Evolutionary conservation across 192 early-diverging fungal genomes (phyloP), one percentile per base, ranked within the genome.

Genomic region (Backusella tuberculispora): DNA sequence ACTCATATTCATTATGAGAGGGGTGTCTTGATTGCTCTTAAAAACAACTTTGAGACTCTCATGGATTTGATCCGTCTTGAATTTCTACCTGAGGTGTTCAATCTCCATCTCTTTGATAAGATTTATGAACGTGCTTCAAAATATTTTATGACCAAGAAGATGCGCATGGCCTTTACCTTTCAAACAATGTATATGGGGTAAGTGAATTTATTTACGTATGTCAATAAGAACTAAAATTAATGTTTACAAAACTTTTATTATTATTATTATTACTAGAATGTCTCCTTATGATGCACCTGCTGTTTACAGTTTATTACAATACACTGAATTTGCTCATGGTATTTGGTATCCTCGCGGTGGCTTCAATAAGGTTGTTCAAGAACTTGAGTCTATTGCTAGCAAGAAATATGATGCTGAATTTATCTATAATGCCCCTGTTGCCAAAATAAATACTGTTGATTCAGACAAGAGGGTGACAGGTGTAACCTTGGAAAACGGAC

Each of bases 101-200:
- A 81, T 29, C 72, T 88, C n/a, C 83, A 88, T 74, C 56, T 89
- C 5, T 72, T 84, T 43, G 47, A 66, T 24, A 84, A 76, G 6
- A 46, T 86, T 10, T 89, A 85, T 69, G 46, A 66, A 19, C 72
- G 86, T 38, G 83, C 78, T 6, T 56, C 75, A 38, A 78, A 72
- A 10, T 87, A 79, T 63, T 89, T 89, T 72, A 69, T 74, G 56
- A 80, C 73, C n/a, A 84, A 86, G 63, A 84, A 88, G 75, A 78
- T 89, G 67, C 56, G 83, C 29, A 83, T 84, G 80, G 86, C 86
- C 1, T 86, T 89, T 71, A 87, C 87, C 9, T 88, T 89, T 64
- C 88, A 89, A 71, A 81, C 80, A 69, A 89, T 89, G 88, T 89
- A 89, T 71, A 88, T 89, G 88, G 87, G 88, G 81, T 83, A 76